Evolutionary conservation across 78 protist genomes (phyloP), one percentile per base, ranked within the genome.

Genomic region (Monosiga brevicollis): DNA sequence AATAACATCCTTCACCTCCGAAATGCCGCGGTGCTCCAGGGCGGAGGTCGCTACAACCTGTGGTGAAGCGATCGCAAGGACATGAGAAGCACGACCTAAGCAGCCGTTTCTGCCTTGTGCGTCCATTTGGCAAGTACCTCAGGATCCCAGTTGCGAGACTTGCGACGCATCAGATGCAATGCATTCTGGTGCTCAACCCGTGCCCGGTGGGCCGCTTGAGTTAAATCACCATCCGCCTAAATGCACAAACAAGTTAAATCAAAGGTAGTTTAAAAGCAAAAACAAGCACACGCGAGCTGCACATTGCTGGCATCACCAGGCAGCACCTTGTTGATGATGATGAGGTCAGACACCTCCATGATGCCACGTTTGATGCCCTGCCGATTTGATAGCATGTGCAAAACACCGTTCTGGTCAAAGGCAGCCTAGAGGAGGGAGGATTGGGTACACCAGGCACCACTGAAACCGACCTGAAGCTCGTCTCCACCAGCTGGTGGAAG

Each of bases 401-500:
- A n/a, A n/a, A n/a, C n/a, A n/a, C n/a, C n/a, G n/a, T n/a, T n/a
- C n/a, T n/a, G n/a, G n/a, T n/a, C n/a, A n/a, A n/a, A n/a, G n/a
- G n/a, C n/a, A n/a, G n/a, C n/a, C n/a, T n/a, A n/a, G n/a, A n/a
- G n/a, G n/a, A n/a, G n/a, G n/a, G n/a, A n/a, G n/a, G n/a, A n/a
- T n/a, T n/a, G n/a, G n/a, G n/a, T n/a, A n/a, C n/a, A n/a, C 25
- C 73, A 70, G 10, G 40, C 38, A 0, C 34, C 62, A 11, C 32
- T 2, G n/a, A 22, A n/a, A n/a, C n/a, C 42, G 20, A 84, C 94
- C 89, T 95, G 99, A 34, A 97, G 93, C 75, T 92, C 98, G 54
- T 97, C 99, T 40, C 99, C 99, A 23, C 87, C 90, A 11, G 92
- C 98, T 0, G 99, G 99, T 20, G 98, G 94, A 10, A 96, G 86